phyloP scores from a whole-genome alignment of 768 basidiomycete genomes.

The Mrakia gelida region DNA sequence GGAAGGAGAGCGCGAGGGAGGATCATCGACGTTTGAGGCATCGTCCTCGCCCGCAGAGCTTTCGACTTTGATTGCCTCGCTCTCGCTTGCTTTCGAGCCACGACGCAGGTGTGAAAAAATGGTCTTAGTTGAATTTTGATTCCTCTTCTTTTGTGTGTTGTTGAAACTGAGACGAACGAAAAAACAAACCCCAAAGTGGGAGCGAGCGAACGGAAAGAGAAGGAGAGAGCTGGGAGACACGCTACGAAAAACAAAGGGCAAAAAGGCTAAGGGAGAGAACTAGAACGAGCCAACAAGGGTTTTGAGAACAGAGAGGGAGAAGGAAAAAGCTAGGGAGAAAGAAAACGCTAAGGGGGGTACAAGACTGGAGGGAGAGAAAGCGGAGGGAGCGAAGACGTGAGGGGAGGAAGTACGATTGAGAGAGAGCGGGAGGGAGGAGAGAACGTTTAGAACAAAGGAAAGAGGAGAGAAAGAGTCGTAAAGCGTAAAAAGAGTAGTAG shows the following conservation, averaged over 20 bases:
- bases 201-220: neutral
- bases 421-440: constrained; percentile 6
- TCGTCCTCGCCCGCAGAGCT: neutral
- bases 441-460: neutral
- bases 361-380: neutral
- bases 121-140: constrained; percentile 1
- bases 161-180: neutral
- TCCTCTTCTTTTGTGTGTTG: constrained; percentile 14
- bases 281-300: constrained; percentile 3
- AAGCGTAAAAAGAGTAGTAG: neutral
- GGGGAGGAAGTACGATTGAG: neutral
- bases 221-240: neutral
- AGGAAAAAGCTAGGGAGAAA: neutral
- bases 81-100: neutral
- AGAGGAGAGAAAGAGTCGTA: neutral
- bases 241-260: neutral
- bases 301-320: neutral
- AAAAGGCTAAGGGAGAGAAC: neutral
- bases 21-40: neutral
- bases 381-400: neutral
- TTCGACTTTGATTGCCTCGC: no score
- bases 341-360: constrained; percentile 1
- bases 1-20: neutral
- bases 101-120: neutral
- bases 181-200: neutral